Evolutionary conservation across 2,329 filamentous ascomycete genomes (phyloP).

Genomic region (Ophiocordyceps sinensis): DNA sequence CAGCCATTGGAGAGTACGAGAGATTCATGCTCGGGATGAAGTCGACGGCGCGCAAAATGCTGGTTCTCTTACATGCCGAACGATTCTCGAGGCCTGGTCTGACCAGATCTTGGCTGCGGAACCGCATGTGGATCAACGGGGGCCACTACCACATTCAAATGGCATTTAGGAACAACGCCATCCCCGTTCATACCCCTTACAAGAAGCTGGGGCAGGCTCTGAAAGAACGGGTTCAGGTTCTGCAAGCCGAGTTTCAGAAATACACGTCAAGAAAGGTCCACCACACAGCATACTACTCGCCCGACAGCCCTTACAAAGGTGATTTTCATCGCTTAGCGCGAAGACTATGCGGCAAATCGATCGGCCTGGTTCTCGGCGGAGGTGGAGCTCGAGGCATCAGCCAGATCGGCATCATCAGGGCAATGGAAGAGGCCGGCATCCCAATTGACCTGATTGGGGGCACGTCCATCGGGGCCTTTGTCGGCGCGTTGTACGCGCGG

Average conservation of each 20-base stretch:
- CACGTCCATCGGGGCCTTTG: conserved; percentile 91
- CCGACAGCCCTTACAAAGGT: conserved; percentile 85
- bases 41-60: conserved; percentile 83
- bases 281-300: conserved; percentile 76
- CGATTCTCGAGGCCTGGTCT: conserved; percentile 74
- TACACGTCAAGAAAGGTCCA: conserved; percentile 91
- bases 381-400: conserved; percentile 85
- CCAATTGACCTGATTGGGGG: conserved; percentile 92
- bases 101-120: conserved; percentile 79
- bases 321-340: conserved; percentile 91
- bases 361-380: conserved; percentile 85
- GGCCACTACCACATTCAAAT: conserved; percentile 97
- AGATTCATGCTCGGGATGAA: conserved; percentile 94
- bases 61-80: conserved; percentile 81
- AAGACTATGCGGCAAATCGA: conserved; percentile 81
- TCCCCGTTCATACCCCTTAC: conserved; percentile 60
- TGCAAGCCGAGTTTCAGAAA: conserved; percentile 96
- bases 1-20: conserved; percentile 90
- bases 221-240: conserved; percentile 83
- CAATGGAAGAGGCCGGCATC: conserved; percentile 90
- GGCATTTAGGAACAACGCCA: conserved; percentile 63
- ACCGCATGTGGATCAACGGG: conserved; percentile 94
- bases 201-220: conserved; percentile 73
- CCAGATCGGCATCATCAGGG: conserved; percentile 86
- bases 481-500: conserved; percentile 86